Evolutionary conservation across 306 rosid species (phyloP).

Genomic region (Begonia fuchsioides): DNA sequence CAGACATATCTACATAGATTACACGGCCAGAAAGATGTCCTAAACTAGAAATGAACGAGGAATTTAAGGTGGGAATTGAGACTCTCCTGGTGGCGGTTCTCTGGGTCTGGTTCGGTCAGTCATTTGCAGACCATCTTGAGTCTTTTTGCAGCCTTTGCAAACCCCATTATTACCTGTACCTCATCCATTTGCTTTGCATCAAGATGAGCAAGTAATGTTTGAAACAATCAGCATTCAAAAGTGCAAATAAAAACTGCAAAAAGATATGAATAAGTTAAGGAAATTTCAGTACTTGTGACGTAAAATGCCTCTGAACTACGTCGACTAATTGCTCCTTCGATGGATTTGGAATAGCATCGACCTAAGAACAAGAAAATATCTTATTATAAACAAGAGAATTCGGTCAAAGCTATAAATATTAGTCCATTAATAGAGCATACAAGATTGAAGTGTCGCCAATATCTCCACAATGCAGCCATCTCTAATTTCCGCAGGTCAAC

Average conservation of each 20-base stretch:
- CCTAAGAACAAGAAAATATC: constrained; percentile 26
- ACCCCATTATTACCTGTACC: constrained; percentile 87
- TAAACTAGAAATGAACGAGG: constrained; percentile 5
- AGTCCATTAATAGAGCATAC: constrained; percentile 22
- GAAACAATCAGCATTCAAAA: no score
- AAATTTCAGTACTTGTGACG: constrained; percentile 63
- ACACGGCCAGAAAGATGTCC: no score
- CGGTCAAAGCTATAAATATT: not conserved
- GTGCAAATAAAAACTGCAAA: not conserved
- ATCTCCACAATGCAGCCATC: constrained; percentile 96
- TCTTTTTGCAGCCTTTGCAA: constrained; percentile 87
- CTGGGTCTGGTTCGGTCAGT: constrained; percentile 9
- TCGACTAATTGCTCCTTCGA: constrained; percentile 88
- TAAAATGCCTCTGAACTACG: constrained; percentile 96
- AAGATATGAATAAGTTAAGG: no score
- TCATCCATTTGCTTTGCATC: constrained; percentile 83
- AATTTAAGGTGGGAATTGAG: not conserved
- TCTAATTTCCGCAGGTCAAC: constrained; percentile 85
- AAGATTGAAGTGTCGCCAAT: constrained; percentile 95
- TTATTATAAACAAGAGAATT: constrained; percentile 8
- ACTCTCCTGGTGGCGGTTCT: no score
- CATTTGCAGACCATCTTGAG: constrained; percentile 84
- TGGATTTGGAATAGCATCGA: constrained; percentile 79
- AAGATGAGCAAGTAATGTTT: no score
- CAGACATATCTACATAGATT: not conserved